A percentile compares a stretch with the other conserved stretches of the same genome.
Conservation (phyloP, 2,329 filamentous ascomycete species). For the Apiospora arundinis region DNA sequence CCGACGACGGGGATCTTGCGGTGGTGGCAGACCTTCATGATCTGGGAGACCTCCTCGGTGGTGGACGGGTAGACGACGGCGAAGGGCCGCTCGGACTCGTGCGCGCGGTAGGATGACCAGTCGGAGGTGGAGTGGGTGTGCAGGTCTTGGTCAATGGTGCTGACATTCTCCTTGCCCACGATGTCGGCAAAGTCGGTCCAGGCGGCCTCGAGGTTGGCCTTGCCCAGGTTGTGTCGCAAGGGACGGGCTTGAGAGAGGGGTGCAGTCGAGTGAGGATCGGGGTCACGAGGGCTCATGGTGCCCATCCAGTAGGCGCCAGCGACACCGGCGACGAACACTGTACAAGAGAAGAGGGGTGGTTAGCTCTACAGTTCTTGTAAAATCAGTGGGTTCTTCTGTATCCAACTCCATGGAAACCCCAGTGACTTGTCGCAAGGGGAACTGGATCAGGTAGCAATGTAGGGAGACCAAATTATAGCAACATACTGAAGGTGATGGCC, state of each 20-base stretch:
- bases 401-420: background rate
- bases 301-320: slow-evolving; percentile 65
- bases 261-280: slow-evolving; percentile 62
- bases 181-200: slow-evolving; percentile 73
- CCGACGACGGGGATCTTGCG: slow-evolving; percentile 75
- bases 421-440: background rate
- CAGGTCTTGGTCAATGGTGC: slow-evolving; percentile 62
- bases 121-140: slow-evolving; percentile 63
- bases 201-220: slow-evolving; percentile 70
- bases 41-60: slow-evolving; percentile 74
- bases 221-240: slow-evolving; percentile 63
- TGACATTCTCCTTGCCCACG: slow-evolving; percentile 69
- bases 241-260: slow-evolving; percentile 58
- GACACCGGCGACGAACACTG: slow-evolving; percentile 60
- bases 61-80: slow-evolving; percentile 75
- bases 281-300: slow-evolving; percentile 57
- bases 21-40: slow-evolving; percentile 78
- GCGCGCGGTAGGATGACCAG: slow-evolving; percentile 66
- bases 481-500: slow-evolving; percentile 61
- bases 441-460: background rate
- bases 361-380: background rate
- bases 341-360: slow-evolving; percentile 6
- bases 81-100: slow-evolving; percentile 60
- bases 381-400: background rate
- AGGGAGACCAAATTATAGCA: background rate